These are phyloP conservation scores for Ramalina intermedia DNA, from an alignment of 495 filamentous ascomycete genomes.

Conservation along the genomic window DNA sequence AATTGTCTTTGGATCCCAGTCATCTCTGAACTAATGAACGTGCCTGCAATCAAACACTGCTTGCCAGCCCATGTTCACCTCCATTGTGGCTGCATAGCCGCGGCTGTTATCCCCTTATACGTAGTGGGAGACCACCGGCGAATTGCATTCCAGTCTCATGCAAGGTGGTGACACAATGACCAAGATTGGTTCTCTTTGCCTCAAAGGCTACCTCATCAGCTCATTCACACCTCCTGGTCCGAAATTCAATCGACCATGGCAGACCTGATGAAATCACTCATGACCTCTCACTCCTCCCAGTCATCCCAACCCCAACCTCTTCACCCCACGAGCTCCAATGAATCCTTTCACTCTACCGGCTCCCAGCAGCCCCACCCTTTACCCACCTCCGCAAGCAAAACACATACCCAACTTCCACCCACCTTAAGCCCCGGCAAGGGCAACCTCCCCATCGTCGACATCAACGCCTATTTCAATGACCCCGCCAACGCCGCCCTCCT, in stretches of 20 bases:
- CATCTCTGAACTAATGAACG: no score
- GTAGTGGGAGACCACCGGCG: background rate
- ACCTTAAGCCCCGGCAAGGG: constrained; percentile 2
- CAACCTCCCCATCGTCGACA: constrained; percentile 9
- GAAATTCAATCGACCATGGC: background rate
- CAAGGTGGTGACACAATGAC: no score
- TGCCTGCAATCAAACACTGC: no score
- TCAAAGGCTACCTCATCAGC: no score
- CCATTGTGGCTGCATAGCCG: no score
- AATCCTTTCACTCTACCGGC: constrained; percentile 11
- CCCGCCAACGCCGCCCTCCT: constrained; percentile 5
- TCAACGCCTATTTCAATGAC: constrained; percentile 8
- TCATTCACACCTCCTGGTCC: no score
- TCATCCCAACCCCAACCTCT: background rate
- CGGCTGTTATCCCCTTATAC: no score
- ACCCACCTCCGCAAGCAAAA: background rate
- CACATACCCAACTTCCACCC: background rate
- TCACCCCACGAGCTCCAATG: constrained; percentile 5
- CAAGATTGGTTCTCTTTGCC: no score
- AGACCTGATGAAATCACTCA: constrained; percentile 2
- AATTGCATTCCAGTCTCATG: no score
- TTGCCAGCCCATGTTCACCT: no score
- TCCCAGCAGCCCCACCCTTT: constrained; percentile 4
- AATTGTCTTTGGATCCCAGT: no score
- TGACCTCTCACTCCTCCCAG: background rate